These are phyloP conservation scores for Rubia peregrina DNA, from an alignment of 305 asterid species.

Conservation along the genomic window DNA sequence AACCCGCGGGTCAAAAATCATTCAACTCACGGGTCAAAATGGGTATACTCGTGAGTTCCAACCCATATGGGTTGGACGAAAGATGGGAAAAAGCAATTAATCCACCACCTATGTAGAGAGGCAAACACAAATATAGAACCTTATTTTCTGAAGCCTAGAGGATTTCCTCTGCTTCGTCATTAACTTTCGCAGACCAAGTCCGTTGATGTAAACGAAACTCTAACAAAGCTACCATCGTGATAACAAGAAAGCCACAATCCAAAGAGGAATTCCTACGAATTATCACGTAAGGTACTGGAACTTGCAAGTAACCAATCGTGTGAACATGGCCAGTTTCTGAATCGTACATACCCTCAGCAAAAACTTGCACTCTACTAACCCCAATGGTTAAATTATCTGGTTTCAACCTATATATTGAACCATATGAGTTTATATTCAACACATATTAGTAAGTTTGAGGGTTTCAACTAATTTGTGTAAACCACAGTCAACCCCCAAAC, in stretches of 20 bases:
- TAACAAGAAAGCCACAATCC: slow-evolving; percentile 65
- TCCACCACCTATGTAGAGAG: slow-evolving; percentile 62
- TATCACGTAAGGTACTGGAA: slow-evolving; percentile 29
- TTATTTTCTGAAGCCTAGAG: slow-evolving; percentile 62
- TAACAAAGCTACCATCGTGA: slow-evolving; percentile 78
- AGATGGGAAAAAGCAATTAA: slow-evolving; percentile 52
- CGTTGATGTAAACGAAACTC: slow-evolving; percentile 73
- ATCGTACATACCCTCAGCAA: slow-evolving; percentile 76
- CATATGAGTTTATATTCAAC: too few species aligned
- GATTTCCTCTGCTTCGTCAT: slow-evolving; percentile 31
- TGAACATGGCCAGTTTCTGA: slow-evolving; percentile 58
- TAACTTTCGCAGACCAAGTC: slow-evolving; percentile 65
- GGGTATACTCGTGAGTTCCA: background rate
- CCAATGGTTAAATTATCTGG: too few species aligned
- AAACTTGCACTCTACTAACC: slow-evolving; percentile 29
- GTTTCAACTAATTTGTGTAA: too few species aligned
- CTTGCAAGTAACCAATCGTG: slow-evolving; percentile 73
- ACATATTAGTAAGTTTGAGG: too few species aligned
- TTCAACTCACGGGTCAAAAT: too few species aligned
- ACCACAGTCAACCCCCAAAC: too few species aligned
- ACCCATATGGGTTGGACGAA: slow-evolving; percentile 33
- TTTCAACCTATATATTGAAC: too few species aligned
- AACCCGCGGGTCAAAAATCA: too few species aligned
- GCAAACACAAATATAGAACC: slow-evolving; percentile 54
- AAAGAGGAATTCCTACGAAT: slow-evolving; percentile 26